Base-by-base conservation (phyloP, 257 asterid species). In the Nicotiana attenuata region DNA sequence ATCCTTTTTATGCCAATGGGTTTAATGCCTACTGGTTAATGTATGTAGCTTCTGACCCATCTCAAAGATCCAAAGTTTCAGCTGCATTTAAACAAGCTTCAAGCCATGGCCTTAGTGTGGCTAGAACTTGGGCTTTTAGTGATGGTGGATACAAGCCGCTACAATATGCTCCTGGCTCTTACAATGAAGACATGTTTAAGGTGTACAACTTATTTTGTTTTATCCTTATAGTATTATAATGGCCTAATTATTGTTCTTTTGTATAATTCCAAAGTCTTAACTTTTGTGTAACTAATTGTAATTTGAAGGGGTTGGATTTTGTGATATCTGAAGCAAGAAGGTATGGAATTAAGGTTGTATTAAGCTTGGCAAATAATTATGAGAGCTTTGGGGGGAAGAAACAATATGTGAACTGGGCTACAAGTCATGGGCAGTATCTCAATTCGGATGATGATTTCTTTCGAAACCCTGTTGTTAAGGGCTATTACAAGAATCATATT, bases 21-120 rank as follows among this genome's bases (percentile, higher is more conserved):
- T 95, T 95, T 96, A 95, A 93, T 79, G 98, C 99, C 75, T 93
- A 95, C 81, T 95, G 99, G 99, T 89, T 95, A 61, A 95, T 95
- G 99, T 88, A 91, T 80, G 82, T 83, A 47, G 98, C 97, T 65
- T 82, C 98, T 38, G 98, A 95, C 85, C 95, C 97, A 66, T 87
- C 92, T 75, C 97, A 86, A 79, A 87, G 95, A 41, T 87, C 87
- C 52, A 89, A 91, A 87, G 94, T 93, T 77, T 88, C 99, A 5
- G 84, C 90, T 29, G 96, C 95, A 28, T 92, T 95, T 83, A 87
- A 89, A 24, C 92, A 93, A 81, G 99, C 99, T 65, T 77, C 97
- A 11, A 81, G 85, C 53, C 93, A 87, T 81, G 98, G 97, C 85
- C 98, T 95, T 78, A 90, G 93, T 16, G 87, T 95, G 80, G 95